phyloP scores from a whole-genome alignment of 2,329 filamentous ascomycete species.

The Alternaria gaisen region DNA sequence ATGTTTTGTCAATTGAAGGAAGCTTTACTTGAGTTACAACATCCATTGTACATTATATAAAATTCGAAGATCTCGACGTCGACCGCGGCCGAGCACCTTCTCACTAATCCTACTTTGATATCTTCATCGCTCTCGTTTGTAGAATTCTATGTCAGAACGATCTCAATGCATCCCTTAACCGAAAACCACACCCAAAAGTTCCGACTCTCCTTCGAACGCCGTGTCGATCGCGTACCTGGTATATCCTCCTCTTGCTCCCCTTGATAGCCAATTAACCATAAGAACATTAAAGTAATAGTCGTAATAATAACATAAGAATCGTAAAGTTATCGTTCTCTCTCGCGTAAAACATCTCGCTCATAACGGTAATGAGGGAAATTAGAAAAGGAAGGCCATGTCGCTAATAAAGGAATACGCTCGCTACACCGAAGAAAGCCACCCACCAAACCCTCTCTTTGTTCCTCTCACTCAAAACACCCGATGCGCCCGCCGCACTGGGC shows the following conservation, averaged over 20 bases:
- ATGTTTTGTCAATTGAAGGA: neutral
- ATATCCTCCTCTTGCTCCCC: constrained; percentile 7
- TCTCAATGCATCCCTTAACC: neutral
- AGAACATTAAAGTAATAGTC: constrained; percentile 4
- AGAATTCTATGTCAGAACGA: neutral
- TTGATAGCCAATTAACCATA: neutral
- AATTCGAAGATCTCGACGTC: neutral
- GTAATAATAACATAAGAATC: constrained; percentile 19
- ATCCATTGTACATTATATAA: neutral
- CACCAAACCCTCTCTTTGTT: constrained; percentile 44
- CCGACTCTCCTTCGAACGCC: neutral
- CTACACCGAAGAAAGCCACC: constrained; percentile 34
- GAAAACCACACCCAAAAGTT: neutral
- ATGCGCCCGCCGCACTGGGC: constrained; percentile 33
- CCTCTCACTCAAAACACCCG: constrained; percentile 8
- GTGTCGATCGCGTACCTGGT: constrained; percentile 5
- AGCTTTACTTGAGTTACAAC: neutral
- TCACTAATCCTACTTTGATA: neutral
- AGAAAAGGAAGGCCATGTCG: neutral
- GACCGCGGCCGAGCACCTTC: neutral
- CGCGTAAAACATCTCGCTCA: neutral
- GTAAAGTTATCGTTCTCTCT: constrained; percentile 2
- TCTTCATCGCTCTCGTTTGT: neutral
- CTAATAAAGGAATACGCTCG: constrained; percentile 12
- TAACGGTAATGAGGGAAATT: neutral